Conservation (phyloP, 768 basidiomycete genomes). For the Serpula lacrymans region DNA sequence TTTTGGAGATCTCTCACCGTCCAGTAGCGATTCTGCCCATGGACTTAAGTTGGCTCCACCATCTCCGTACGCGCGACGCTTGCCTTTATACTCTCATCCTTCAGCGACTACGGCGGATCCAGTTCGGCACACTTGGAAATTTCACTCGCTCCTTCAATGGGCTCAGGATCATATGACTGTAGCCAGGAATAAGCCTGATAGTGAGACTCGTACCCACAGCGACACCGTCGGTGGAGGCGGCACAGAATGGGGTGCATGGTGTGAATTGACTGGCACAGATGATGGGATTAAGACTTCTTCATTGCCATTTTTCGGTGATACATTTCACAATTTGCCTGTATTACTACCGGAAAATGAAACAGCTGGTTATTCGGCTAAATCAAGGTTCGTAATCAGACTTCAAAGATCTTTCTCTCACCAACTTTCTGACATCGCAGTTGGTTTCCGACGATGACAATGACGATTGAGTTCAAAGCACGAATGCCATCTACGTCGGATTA, state of each 20-base stretch:
- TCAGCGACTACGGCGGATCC: slow-evolving; percentile 29
- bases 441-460: slow-evolving; percentile 61
- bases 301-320: slow-evolving; percentile 57
- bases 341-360: slow-evolving; percentile 47
- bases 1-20: slow-evolving; percentile 45
- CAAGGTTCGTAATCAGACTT: slow-evolving; percentile 12
- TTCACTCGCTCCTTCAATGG: slow-evolving; percentile 30
- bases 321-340: slow-evolving; percentile 41
- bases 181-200: slow-evolving; percentile 35
- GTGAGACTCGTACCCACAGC: slow-evolving; percentile 34
- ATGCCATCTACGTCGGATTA: slow-evolving; percentile 44
- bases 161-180: slow-evolving; percentile 40
- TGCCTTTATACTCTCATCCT: slow-evolving; percentile 55
- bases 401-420: neutral
- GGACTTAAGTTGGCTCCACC: slow-evolving; percentile 42
- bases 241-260: slow-evolving; percentile 57
- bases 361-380: slow-evolving; percentile 16
- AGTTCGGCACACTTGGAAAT: slow-evolving; percentile 30
- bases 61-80: slow-evolving; percentile 56
- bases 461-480: slow-evolving; percentile 61
- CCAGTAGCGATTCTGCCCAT: slow-evolving; percentile 12
- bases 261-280: slow-evolving; percentile 38
- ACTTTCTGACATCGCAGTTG: slow-evolving; percentile 40
- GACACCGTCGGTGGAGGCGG: slow-evolving; percentile 50
- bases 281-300: slow-evolving; percentile 46